These are phyloP conservation scores for Yamadazyma friedrichii DNA, from an alignment of 1,139 yeast genomes.

Conservation along the genomic window DNA sequence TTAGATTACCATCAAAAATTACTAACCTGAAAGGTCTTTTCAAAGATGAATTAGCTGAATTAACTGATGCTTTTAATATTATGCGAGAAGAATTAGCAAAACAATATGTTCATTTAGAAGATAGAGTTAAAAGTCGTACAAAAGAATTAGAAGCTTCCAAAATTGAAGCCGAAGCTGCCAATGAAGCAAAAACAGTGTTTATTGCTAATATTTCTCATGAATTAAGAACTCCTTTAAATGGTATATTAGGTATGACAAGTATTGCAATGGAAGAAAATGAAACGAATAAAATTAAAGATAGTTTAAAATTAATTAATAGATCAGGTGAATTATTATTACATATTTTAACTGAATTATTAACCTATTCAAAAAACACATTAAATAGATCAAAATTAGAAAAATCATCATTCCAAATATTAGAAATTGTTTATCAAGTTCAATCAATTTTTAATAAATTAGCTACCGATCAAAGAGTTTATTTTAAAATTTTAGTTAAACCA, in stretches of 20 bases:
- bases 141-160: slow-evolving; percentile 86
- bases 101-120: slow-evolving; percentile 83
- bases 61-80: slow-evolving; percentile 84
- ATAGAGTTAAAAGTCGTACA: slow-evolving; percentile 85
- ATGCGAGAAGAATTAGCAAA: slow-evolving; percentile 87
- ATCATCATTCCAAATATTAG: slow-evolving; percentile 71
- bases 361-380: slow-evolving; percentile 87
- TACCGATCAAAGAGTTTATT: slow-evolving; percentile 67
- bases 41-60: slow-evolving; percentile 82
- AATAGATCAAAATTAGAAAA: slow-evolving; percentile 83
- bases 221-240: slow-evolving; percentile 90
- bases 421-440: slow-evolving; percentile 77
- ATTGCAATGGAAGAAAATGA: slow-evolving; percentile 87
- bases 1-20: slow-evolving; percentile 49
- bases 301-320: slow-evolving; percentile 72
- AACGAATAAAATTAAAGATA: slow-evolving; percentile 58
- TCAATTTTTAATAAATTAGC: slow-evolving; percentile 89
- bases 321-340: slow-evolving; percentile 86
- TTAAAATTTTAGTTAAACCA: slow-evolving; percentile 60
- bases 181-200: slow-evolving; percentile 91
- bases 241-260: slow-evolving; percentile 94
- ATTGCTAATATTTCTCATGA: slow-evolving; percentile 97
- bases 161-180: slow-evolving; percentile 88
- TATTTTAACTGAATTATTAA: slow-evolving; percentile 81
- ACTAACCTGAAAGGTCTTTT: slow-evolving; percentile 59